phyloP scores from a whole-genome alignment of 2,329 filamentous ascomycete genomes.

The Curvularia hawaiiensis region DNA sequence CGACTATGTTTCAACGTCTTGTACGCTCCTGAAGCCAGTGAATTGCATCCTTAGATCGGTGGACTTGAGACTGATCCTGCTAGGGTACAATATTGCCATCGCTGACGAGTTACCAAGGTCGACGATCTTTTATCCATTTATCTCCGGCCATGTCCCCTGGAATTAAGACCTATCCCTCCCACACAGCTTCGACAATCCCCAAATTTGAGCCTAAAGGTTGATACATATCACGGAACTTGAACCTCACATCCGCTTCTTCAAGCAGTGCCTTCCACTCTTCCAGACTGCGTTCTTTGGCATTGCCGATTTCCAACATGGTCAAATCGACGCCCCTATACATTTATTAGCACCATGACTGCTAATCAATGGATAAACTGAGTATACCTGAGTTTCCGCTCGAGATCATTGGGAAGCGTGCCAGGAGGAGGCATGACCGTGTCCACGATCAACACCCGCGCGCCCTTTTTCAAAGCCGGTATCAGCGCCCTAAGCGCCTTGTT shows the following conservation, averaged over 20 bases:
- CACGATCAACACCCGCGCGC: slow-evolving; percentile 25
- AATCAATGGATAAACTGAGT: not conserved
- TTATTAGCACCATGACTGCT: not conserved
- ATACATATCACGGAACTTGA: slow-evolving; percentile 34
- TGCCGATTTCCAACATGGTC: slow-evolving; percentile 54
- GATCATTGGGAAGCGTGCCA: slow-evolving; percentile 5
- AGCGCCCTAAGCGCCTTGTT: slow-evolving; percentile 21
- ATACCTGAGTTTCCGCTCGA: slow-evolving; percentile 9
- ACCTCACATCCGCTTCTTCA: slow-evolving; percentile 49
- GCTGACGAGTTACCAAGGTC: not conserved
- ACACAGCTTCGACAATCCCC: slow-evolving; percentile 9
- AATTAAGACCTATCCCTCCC: not conserved
- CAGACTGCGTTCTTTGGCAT: slow-evolving; percentile 51
- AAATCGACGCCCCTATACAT: slow-evolving; percentile 46
- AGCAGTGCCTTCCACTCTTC: slow-evolving; percentile 53
- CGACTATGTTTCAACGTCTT: not conserved
- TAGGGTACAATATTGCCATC: not conserved
- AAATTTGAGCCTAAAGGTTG: not conserved
- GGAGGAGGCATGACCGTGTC: slow-evolving; percentile 20
- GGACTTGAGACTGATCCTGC: not conserved
- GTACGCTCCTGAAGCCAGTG: not conserved
- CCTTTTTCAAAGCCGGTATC: slow-evolving; percentile 28
- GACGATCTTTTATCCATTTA: not conserved
- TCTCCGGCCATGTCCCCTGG: not conserved
- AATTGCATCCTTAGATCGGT: no score